phyloP scores from a whole-genome alignment of 139 green algal species.

The Chlorella vulgaris region DNA sequence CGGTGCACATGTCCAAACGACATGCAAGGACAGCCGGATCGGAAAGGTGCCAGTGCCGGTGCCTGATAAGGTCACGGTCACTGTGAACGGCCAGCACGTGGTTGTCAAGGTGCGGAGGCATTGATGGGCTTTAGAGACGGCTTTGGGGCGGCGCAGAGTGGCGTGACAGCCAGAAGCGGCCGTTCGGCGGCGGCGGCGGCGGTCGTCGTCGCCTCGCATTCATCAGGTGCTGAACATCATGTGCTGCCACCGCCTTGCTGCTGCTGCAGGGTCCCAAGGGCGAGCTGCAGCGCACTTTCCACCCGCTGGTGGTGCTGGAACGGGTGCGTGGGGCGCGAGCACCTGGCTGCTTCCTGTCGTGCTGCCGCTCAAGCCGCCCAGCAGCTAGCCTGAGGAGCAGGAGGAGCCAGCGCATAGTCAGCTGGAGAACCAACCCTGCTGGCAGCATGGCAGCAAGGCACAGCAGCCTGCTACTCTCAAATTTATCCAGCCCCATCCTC shows the following conservation, averaged over 20 bases:
- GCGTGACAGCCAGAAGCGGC: no score
- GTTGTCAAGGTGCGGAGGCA: constrained; percentile 76
- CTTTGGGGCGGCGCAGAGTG: no score
- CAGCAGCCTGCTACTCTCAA: no score
- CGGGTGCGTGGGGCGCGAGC: constrained; percentile 51
- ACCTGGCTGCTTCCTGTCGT: not conserved
- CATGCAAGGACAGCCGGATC: constrained; percentile 87
- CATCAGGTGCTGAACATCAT: no score
- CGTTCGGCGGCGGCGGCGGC: no score
- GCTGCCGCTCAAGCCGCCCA: not conserved
- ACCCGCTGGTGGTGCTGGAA: constrained; percentile 61
- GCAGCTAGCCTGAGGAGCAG: no score
- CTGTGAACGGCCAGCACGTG: constrained; percentile 67
- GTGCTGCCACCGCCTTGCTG: not conserved
- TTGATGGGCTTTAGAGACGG: no score
- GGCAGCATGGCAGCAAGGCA: no score
- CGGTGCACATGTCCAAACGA: not conserved
- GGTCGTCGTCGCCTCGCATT: no score
- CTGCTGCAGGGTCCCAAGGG: constrained; percentile 82
- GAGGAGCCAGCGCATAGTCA: no score
- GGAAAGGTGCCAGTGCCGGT: constrained; percentile 83
- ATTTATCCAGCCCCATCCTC: no score
- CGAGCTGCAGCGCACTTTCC: constrained; percentile 74
- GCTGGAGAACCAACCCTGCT: no score
- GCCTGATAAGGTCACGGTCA: constrained; percentile 82